These are phyloP conservation scores for Phytophthora sansomeana DNA, from an alignment of 352 stramenopile species.

Conservation along the genomic window DNA sequence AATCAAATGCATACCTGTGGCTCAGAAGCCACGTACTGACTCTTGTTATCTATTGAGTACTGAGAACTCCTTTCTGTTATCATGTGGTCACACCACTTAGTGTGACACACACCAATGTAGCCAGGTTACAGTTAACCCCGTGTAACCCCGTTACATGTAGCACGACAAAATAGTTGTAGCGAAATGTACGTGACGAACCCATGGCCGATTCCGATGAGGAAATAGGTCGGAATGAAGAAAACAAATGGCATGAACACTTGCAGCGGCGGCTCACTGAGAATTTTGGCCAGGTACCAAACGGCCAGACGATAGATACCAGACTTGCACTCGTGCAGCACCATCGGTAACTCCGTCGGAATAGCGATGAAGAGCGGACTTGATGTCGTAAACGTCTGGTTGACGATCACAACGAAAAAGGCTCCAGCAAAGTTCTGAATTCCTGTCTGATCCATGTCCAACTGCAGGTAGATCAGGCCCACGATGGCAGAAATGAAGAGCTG, in stretches of 20 bases:
- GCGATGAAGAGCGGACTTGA: slow-evolving; percentile 30
- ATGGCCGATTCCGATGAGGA: slow-evolving; percentile 51
- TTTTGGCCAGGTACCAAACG: slow-evolving; percentile 59
- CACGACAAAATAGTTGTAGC: slow-evolving; percentile 47
- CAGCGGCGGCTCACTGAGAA: slow-evolving; percentile 55
- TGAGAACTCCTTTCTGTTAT: too few species aligned
- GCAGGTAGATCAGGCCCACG: slow-evolving; percentile 55
- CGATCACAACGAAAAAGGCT: slow-evolving; percentile 52
- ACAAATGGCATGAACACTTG: slow-evolving; percentile 54
- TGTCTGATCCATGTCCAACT: slow-evolving; percentile 47
- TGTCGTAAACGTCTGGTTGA: slow-evolving; percentile 51
- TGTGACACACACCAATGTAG: too few species aligned
- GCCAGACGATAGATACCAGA: slow-evolving; percentile 47
- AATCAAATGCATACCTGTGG: too few species aligned
- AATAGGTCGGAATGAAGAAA: slow-evolving; percentile 49
- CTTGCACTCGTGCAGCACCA: slow-evolving; percentile 57
- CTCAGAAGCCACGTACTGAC: too few species aligned
- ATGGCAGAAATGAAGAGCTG: slow-evolving; percentile 49
- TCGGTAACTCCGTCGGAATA: slow-evolving; percentile 40
- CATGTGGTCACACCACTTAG: too few species aligned
- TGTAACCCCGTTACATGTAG: too few species aligned
- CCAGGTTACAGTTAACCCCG: too few species aligned
- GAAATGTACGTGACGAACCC: slow-evolving; percentile 44
- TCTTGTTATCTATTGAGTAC: too few species aligned
- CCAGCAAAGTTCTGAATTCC: slow-evolving; percentile 55